These are phyloP conservation scores for Boletellus sp. DNA, from an alignment of 1,284 basidiomycete species.

Conservation along the genomic window DNA sequence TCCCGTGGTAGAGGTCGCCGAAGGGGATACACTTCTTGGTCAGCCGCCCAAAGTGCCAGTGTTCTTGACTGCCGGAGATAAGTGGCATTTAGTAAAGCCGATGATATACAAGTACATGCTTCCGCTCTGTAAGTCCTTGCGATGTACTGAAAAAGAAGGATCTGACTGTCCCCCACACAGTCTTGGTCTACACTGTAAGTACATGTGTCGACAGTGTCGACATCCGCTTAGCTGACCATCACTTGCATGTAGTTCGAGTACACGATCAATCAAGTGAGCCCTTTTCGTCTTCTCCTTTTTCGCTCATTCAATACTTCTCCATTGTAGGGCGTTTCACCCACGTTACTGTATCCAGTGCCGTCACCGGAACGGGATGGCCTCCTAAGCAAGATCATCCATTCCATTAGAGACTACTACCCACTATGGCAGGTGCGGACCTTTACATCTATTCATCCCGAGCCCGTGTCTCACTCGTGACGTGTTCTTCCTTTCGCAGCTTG, in stretches of 20 bases:
- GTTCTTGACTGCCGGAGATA: constrained; percentile 63
- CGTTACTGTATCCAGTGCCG: constrained; percentile 87
- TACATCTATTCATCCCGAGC: neutral
- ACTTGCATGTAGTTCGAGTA: constrained; percentile 77
- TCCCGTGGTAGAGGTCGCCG: constrained; percentile 38
- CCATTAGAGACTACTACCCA: constrained; percentile 91
- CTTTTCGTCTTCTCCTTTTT: neutral
- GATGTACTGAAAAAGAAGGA: neutral
- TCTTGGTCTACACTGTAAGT: constrained; percentile 74
- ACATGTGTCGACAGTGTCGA: neutral
- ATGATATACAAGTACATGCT: constrained; percentile 77
- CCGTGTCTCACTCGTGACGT: constrained; percentile 15
- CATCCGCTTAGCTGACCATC: constrained; percentile 3
- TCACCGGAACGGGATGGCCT: constrained; percentile 54
- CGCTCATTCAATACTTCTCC: neutral
- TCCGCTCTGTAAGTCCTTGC: constrained; percentile 61
- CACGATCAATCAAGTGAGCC: constrained; percentile 80
- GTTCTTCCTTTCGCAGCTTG: constrained; percentile 46
- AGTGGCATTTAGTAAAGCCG: constrained; percentile 73
- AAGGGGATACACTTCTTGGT: constrained; percentile 27
- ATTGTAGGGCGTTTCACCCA: constrained; percentile 80
- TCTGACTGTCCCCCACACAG: constrained; percentile 36
- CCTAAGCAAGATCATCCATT: constrained; percentile 75
- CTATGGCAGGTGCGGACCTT: constrained; percentile 72
- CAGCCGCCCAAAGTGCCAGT: constrained; percentile 36